Evolutionary conservation across 495 filamentous ascomycete genomes (phyloP), one percentile per base, ranked within the genome.

Genomic region (Penicillium herquei): DNA sequence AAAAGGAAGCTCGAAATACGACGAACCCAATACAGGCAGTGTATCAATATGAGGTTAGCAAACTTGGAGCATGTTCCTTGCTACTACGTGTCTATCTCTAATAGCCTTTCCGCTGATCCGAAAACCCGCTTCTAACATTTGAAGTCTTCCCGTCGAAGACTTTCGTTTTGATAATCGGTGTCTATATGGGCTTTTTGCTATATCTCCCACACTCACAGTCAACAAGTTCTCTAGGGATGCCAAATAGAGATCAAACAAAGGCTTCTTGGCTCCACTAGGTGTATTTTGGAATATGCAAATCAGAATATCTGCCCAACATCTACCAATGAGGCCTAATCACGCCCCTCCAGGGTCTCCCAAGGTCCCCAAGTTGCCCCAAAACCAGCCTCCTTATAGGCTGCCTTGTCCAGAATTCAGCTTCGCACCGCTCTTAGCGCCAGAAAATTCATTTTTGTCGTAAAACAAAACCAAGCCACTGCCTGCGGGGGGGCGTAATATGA

Each of bases 381-480:
- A 51, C 14, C 55, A 31, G 62, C 44, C 57, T 51, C 17, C 50
- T 64, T 51, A 65, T 62, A 67, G 64, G 64, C 62, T 53, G 37
- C 46, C 51, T 49, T 43, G 21, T 48, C 44, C 26, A 41, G 30
- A 58, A 30, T 53, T 42, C 33, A 45, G 52, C 17, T 41, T 49
- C 54, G 54, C 54, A 39, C 64, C 64, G 64, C 64, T 62, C 39
- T 48, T 65, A 54, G 64, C 64, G 64, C 64, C 51, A 41, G 34
- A 65, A 64, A 64, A 54, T 62, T 21, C 30, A 31, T 30, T 17
- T n/a, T 41, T 34, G 41, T 46, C 39, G 42, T 26, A 48, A 42
- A 31, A 49, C 41, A 39, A 7, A 44, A 13, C 40, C n/a, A n/a
- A n/a, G n/a, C 39, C 49, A 40, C 35, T 33, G 12, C 49, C 32